Base-by-base conservation (phyloP, 805 yeast species). In the Komagataella kurtzmanii region DNA sequence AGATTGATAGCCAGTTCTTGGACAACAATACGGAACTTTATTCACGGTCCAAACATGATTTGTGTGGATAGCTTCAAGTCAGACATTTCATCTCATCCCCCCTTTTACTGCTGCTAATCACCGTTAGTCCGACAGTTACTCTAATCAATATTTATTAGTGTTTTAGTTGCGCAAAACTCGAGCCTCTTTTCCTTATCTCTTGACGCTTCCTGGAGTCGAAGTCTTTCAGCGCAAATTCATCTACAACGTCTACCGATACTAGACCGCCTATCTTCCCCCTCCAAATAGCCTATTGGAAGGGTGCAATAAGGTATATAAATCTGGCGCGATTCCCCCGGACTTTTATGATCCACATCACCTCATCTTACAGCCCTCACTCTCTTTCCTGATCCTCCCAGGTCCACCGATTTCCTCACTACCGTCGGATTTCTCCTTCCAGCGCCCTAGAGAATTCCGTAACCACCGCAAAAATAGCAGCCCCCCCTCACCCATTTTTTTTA, bases 371-470 rank as follows among this genome's bases (percentile, higher is more conserved):
- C 40, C 40, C 40, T 30, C 40, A 30, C 40, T 30, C 10, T 30
- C 14, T 21, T 36, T 46, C 48, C 48, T 46, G 48, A 46, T 46
- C 48, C 30, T 36, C n/a, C 48, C 48, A 36, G 48, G 47, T 24
- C 24, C 23, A 21, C 24, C 14, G 14, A 45, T 17, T 10, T 45
- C 19, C 17, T 45, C 46, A 14, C 14, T 21, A 21, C 17, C 40
- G 48, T 24, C 48, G 40, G 30, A 17, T 21, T 30, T 30, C 40
- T 30, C 40, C 40, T 30, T 30, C 40, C 40, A 30, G 40, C 40
- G 40, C 40, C 40, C 40, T 30, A 30, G 40, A 30, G 40, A 30
- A 14, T 5, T 30, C 40, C 40, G 40, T 30, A 30, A 30, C 40
- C 40, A 30, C 40, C 40, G 40, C 40, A 30, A 30, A 21, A 30